Evolutionary conservation across 2,329 filamentous ascomycete species (phyloP), one percentile per base, ranked within the genome.

Genomic region (Fusarium sp.): DNA sequence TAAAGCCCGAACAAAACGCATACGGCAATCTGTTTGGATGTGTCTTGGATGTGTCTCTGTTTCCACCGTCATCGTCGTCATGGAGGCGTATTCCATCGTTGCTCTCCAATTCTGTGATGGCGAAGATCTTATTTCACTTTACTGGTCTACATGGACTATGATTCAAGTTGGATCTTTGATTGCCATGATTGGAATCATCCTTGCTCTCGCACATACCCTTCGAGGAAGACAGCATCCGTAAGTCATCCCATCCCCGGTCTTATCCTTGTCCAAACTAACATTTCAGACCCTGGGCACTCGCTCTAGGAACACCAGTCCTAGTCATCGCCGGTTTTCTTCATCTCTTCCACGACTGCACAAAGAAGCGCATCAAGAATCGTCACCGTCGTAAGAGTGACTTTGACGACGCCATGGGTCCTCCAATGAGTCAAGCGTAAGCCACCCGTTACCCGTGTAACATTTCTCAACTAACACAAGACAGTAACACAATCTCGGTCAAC

Each of bases 131-230:
- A 88, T 88, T 78, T 82, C 84, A 3, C 78, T 89, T 0, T 89
- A 88, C 76, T 89, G 87, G 87, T 85, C 87, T 0, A 88, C 87
- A 3, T 89, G 87, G 86, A 87, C 86, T 23, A 86, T 88, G 82
- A 79, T 88, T 7, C 87, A 89, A 70, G 78, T 89, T 4, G 87
- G 87, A 8, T 85, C 85, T 3, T 78, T 87, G 63, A 88, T 89
- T 37, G 87, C 87, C 61, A 87, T 89, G 72, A 75, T 84, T 14
- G 87, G 87, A 28, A 85, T 89, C 64, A 83, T 87, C 46, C 78
- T 89, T 5, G 83, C 86, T 40, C 77, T 88, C 27, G 80, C 82
- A 37, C 85, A 88, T 66, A 80, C 83, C 4, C 72, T 88, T 11
- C 80, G 80, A 40, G 80, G 86, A 41, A 78, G 83, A 50, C 81